phyloP scores from a whole-genome alignment of 1,284 basidiomycete genomes.

The Puccinia novopanici region DNA sequence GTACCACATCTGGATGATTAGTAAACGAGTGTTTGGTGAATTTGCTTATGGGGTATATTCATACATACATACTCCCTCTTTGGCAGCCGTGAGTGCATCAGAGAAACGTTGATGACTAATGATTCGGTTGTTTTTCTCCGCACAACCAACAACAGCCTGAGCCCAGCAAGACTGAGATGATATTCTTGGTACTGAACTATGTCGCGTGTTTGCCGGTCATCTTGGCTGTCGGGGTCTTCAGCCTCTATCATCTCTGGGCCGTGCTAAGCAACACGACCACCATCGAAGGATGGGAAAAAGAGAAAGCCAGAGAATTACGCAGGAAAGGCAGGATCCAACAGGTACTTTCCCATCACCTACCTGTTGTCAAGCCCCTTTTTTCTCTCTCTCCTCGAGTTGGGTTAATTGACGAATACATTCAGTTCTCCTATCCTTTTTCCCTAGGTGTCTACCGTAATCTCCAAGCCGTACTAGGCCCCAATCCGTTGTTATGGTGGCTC shows the following conservation, averaged over 20 bases:
- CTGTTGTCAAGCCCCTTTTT: background rate
- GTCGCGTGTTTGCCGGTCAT: constrained; percentile 50
- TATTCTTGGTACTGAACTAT: constrained; percentile 47
- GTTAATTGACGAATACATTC: constrained; percentile 22
- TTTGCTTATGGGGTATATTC: constrained; percentile 36
- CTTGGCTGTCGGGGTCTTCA: constrained; percentile 49
- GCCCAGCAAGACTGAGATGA: constrained; percentile 44
- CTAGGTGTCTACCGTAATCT: constrained; percentile 55
- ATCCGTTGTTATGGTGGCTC: constrained; percentile 54
- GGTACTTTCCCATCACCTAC: background rate
- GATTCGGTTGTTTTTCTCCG: background rate
- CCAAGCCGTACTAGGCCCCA: constrained; percentile 53
- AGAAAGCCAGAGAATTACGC: constrained; percentile 38
- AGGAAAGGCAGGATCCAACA: constrained; percentile 47
- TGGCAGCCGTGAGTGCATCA: background rate
- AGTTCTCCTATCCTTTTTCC: constrained; percentile 57
- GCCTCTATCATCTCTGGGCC: constrained; percentile 47
- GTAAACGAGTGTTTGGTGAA: constrained; percentile 48
- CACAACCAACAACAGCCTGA: constrained; percentile 2
- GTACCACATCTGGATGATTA: constrained; percentile 52
- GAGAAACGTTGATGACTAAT: background rate
- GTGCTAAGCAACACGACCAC: constrained; percentile 48
- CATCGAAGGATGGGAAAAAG: constrained; percentile 51
- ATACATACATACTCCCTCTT: background rate
- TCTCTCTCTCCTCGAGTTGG: background rate